Conservation (phyloP, 2,329 filamentous ascomycete species). For the Westerdykella sp. region DNA sequence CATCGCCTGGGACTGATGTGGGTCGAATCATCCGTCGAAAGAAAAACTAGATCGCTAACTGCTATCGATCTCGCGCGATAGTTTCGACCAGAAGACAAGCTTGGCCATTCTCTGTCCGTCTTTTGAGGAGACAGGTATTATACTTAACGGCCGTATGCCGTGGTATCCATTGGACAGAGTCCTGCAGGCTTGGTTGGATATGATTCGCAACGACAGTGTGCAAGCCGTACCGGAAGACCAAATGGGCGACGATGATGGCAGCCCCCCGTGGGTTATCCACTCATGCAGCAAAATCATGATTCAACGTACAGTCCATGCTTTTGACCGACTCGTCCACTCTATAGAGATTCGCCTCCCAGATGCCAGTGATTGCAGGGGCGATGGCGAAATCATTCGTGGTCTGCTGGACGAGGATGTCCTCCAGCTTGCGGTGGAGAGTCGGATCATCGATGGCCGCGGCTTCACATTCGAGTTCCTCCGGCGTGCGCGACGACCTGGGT, state of each 20-base stretch:
- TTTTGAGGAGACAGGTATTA: slow-evolving; percentile 1
- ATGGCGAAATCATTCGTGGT: neutral
- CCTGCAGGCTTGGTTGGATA: slow-evolving; percentile 12
- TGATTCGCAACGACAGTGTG: slow-evolving; percentile 9
- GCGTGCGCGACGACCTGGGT: slow-evolving; percentile 7
- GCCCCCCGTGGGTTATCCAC: slow-evolving; percentile 8
- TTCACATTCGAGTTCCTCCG: slow-evolving; percentile 10
- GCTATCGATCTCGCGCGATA: neutral
- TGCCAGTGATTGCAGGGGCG: no score
- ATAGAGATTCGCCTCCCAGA: slow-evolving; percentile 9
- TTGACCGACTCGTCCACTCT: slow-evolving; percentile 9
- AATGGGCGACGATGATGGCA: slow-evolving; percentile 1
- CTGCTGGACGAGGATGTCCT: slow-evolving; percentile 4
- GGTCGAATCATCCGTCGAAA: no score
- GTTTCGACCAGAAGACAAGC: slow-evolving; percentile 10
- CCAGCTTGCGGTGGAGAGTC: neutral
- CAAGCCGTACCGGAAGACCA: slow-evolving; percentile 5
- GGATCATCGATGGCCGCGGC: slow-evolving; percentile 1
- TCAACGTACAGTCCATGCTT: slow-evolving; percentile 8
- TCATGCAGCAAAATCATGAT: slow-evolving; percentile 8
- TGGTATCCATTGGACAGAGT: slow-evolving; percentile 11
- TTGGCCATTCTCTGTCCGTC: slow-evolving; percentile 6
- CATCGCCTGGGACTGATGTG: slow-evolving; percentile 6
- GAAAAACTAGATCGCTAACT: neutral
- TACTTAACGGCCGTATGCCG: slow-evolving; percentile 5